Conservation (phyloP, 345 rosid genomes). For the Aethionema arabicum region DNA sequence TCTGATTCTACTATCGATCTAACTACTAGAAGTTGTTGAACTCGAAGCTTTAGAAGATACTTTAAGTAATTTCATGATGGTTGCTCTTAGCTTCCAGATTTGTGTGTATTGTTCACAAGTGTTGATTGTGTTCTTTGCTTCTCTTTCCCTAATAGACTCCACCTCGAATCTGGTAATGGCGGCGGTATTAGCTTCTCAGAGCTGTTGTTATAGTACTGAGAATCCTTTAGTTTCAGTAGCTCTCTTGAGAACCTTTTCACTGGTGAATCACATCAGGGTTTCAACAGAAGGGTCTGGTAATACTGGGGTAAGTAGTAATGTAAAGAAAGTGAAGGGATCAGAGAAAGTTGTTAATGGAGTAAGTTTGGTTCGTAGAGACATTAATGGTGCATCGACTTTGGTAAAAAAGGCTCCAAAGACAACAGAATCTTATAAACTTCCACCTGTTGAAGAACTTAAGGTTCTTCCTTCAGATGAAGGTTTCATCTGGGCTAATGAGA, state of each 20-base stretch:
- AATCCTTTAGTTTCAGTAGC: constrained; percentile 53
- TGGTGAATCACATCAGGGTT: constrained; percentile 25
- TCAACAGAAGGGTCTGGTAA: constrained; percentile 28
- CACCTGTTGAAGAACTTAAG: constrained; percentile 60
- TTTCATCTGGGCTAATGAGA: constrained; percentile 95
- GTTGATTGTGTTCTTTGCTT: not conserved
- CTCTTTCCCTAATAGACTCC: not conserved
- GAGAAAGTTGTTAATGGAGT: constrained; percentile 57
- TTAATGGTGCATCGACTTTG: constrained; percentile 40
- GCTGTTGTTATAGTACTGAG: constrained; percentile 57
- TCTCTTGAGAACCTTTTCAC: constrained; percentile 44
- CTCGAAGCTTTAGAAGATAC: not conserved
- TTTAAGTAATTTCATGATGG: not conserved
- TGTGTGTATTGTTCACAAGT: not conserved
- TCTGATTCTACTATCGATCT: constrained; percentile 9
- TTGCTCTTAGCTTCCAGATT: not conserved
- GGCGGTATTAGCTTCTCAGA: constrained; percentile 72
- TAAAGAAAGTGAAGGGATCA: constrained; percentile 56
- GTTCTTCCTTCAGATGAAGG: constrained; percentile 89
- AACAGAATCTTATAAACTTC: constrained; percentile 44
- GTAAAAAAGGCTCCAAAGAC: constrained; percentile 42
- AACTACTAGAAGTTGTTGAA: not conserved
- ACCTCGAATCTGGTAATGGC: constrained; percentile 48
- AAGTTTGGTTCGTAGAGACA: constrained; percentile 47
- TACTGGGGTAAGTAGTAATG: constrained; percentile 38